Conservation (phyloP, 2,329 filamentous ascomycete genomes). For the Epichloe brachyelytri region DNA sequence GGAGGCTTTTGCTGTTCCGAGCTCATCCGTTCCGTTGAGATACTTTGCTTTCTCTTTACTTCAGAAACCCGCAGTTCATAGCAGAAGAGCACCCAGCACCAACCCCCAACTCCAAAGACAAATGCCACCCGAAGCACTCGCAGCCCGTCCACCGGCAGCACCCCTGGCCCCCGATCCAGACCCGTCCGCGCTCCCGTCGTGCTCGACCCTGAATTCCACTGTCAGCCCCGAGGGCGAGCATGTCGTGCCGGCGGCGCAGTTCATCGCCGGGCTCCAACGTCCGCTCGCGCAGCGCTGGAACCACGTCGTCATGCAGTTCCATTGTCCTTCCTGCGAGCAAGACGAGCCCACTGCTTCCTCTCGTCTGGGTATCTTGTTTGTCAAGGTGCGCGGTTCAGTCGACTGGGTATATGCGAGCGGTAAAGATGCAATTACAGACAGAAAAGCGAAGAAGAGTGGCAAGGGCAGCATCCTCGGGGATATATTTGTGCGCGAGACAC, state of each 20-base stretch:
- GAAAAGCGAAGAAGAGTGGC: too few species aligned
- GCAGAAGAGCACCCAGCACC: not conserved
- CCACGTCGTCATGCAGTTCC: slow-evolving; percentile 37
- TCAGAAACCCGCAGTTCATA: not conserved
- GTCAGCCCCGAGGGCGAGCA: slow-evolving; percentile 31
- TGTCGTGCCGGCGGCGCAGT: slow-evolving; percentile 30
- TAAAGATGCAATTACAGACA: not conserved
- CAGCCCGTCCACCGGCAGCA: not conserved
- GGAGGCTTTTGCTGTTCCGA: too few species aligned
- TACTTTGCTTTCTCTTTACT: not conserved
- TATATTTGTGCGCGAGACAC: not conserved
- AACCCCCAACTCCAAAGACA: not conserved
- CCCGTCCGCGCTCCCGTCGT: slow-evolving; percentile 12
- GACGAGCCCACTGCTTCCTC: slow-evolving; percentile 21
- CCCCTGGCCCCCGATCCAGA: not conserved
- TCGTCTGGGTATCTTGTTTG: slow-evolving; percentile 8
- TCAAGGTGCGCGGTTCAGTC: not conserved
- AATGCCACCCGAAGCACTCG: not conserved
- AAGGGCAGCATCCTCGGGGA: too few species aligned
- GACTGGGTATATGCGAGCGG: not conserved
- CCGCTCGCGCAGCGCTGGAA: slow-evolving; percentile 39
- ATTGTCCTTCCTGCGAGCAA: slow-evolving; percentile 36
- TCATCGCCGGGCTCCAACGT: slow-evolving; percentile 31
- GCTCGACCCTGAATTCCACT: slow-evolving; percentile 25
- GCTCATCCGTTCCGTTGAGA: too few species aligned